These are phyloP conservation scores for Aquilaria agallochum DNA, from an alignment of 441 rosid genomes.

Conservation along the genomic window DNA sequence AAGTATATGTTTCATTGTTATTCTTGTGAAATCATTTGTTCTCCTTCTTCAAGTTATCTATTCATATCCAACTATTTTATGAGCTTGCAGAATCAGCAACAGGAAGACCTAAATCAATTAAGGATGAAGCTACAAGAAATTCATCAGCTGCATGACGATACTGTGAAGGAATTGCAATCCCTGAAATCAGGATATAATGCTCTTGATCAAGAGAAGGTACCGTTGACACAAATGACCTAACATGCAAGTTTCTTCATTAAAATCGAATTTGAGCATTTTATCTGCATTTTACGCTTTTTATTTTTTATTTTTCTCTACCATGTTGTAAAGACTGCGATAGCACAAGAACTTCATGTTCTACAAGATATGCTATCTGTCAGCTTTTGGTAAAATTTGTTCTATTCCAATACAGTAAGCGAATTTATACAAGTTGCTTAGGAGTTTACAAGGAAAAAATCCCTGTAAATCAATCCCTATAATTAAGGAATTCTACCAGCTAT, in stretches of 20 bases:
- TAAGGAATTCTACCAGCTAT: too few species aligned
- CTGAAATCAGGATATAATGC: conserved; percentile 50
- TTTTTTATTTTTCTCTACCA: background rate
- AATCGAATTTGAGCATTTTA: conserved; percentile 3
- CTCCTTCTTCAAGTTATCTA: too few species aligned
- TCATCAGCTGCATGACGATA: conserved; percentile 44
- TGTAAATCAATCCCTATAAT: too few species aligned
- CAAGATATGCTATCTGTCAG: conserved; percentile 60
- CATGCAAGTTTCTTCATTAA: background rate
- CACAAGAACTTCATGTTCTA: conserved; percentile 53
- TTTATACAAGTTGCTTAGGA: too few species aligned
- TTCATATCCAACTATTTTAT: too few species aligned
- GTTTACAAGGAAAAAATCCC: too few species aligned
- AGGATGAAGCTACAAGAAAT: conserved; percentile 47
- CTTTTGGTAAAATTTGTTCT: too few species aligned
- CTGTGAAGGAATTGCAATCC: conserved; percentile 52
- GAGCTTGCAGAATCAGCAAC: conserved; percentile 38
- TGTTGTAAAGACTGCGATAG: conserved; percentile 47
- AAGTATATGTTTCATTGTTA: too few species aligned
- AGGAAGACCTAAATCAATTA: conserved; percentile 46
- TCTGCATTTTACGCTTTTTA: background rate
- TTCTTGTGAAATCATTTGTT: too few species aligned
- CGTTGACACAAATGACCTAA: conserved; percentile 8
- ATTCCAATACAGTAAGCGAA: too few species aligned
- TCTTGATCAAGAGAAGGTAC: conserved; percentile 66